Evolutionary conservation across 2,329 filamentous ascomycete genomes (phyloP).

Genomic region (Zymoseptoria ardabiliae): DNA sequence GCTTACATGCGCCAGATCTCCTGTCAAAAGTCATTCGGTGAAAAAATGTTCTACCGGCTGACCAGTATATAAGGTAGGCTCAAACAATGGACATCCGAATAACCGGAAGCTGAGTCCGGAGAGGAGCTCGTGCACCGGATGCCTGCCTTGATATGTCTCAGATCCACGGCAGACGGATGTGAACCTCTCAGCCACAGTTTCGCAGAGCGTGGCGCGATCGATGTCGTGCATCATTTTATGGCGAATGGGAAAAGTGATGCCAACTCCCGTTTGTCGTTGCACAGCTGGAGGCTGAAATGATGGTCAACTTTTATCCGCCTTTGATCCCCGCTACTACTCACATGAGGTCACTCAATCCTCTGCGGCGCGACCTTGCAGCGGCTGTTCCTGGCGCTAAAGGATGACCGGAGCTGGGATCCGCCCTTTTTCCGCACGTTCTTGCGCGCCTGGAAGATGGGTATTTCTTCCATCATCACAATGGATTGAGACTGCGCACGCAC

Average conservation of each 20-base stretch:
- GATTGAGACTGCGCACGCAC: not conserved
- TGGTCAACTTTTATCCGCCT: not conserved
- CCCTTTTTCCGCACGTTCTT: not conserved
- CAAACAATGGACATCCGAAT: no score
- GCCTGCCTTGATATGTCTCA: not conserved
- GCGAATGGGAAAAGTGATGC: not conserved
- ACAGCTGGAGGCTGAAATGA: not conserved
- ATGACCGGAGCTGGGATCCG: not conserved
- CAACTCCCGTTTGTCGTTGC: no score
- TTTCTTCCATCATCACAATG: not conserved
- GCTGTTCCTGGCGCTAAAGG: slow-evolving; percentile 9
- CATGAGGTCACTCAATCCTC: not conserved
- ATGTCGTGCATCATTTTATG: not conserved
- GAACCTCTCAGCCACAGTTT: not conserved
- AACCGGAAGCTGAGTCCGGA: not conserved
- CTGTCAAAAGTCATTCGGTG: not conserved
- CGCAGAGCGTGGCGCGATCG: not conserved
- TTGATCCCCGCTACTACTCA: not conserved
- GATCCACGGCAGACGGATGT: not conserved
- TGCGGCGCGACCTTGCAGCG: not conserved
- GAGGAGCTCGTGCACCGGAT: not conserved
- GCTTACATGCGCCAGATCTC: no score
- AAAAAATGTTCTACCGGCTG: not conserved
- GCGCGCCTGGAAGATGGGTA: not conserved
- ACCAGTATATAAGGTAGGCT: not conserved